Evolutionary conservation across 495 filamentous ascomycete species (phyloP).

Genomic region (Penicillium simplicissimum): DNA sequence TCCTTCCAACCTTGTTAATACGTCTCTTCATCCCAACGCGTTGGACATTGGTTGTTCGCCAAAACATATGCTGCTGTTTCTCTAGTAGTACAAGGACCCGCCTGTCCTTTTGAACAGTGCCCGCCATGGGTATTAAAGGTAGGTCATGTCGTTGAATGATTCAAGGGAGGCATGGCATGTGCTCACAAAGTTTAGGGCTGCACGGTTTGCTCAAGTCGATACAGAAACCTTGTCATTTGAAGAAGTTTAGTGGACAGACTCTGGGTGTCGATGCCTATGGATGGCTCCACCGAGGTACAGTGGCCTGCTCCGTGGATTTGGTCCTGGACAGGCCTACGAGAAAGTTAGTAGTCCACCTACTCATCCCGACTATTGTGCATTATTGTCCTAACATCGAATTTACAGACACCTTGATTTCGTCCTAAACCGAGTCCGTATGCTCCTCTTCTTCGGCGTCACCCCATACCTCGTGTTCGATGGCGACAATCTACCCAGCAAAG

Average conservation of each 20-base stretch:
- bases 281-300: constrained; percentile 94
- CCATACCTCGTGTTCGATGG: constrained; percentile 97
- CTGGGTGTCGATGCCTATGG: constrained; percentile 95
- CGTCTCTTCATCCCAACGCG: constrained; percentile 7
- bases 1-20: constrained; percentile 6
- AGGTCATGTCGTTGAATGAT: constrained; percentile 13
- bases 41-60: constrained; percentile 7
- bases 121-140: constrained; percentile 74
- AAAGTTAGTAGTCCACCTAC: constrained; percentile 57
- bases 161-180: constrained; percentile 4
- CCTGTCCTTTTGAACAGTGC: constrained; percentile 34
- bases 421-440: constrained; percentile 88
- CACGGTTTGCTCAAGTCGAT: constrained; percentile 94
- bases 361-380: neutral
- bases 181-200: constrained; percentile 58
- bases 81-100: constrained; percentile 35
- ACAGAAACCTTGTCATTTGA: constrained; percentile 82
- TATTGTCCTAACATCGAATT: constrained; percentile 6
- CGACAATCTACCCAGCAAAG: constrained; percentile 91
- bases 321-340: constrained; percentile 83
- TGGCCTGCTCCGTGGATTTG: constrained; percentile 88
- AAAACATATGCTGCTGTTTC: constrained; percentile 22
- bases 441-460: constrained; percentile 85
- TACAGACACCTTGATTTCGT: constrained; percentile 86
- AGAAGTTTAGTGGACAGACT: constrained; percentile 83